A percentile compares a stretch with the other conserved stretches of the same genome.
Conservation (phyloP, 1,284 basidiomycete genomes). For the Boletus semigastroideus region DNA sequence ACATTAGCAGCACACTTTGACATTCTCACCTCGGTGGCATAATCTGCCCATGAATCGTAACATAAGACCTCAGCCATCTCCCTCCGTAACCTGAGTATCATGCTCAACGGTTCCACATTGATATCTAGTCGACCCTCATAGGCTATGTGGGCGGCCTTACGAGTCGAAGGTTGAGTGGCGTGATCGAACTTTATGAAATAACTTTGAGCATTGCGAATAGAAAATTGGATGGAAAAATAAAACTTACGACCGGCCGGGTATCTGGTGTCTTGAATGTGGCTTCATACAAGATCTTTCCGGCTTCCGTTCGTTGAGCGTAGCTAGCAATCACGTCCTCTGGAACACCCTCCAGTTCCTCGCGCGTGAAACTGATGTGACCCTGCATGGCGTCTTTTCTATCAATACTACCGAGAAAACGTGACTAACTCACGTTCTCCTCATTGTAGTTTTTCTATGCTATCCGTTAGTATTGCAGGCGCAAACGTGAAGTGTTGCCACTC, state of each 20-base stretch:
- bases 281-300: slow-evolving; percentile 57
- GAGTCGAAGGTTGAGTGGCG: no score
- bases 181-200: no score
- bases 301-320: slow-evolving; percentile 62
- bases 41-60: slow-evolving; percentile 82
- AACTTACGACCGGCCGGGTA: slow-evolving; percentile 70
- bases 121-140: slow-evolving; percentile 60
- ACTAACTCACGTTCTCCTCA: slow-evolving; percentile 66
- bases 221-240: background rate
- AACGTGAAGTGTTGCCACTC: slow-evolving; percentile 24
- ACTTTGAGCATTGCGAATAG: no score
- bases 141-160: no score
- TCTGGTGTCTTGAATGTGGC: slow-evolving; percentile 60
- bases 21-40: slow-evolving; percentile 82
- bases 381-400: slow-evolving; percentile 25
- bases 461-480: background rate
- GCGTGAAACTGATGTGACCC: slow-evolving; percentile 64
- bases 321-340: slow-evolving; percentile 76
- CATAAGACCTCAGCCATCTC: slow-evolving; percentile 64
- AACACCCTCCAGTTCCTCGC: slow-evolving; percentile 75
- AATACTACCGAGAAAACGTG: background rate
- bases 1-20: slow-evolving; percentile 57
- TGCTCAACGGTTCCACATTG: slow-evolving; percentile 69
- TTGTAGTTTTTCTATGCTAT: slow-evolving; percentile 77
- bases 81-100: slow-evolving; percentile 65